Evolutionary conservation across 2,329 filamentous ascomycete species (phyloP), one percentile per base, ranked within the genome.

Genomic region (Plenodomus biglobosus): DNA sequence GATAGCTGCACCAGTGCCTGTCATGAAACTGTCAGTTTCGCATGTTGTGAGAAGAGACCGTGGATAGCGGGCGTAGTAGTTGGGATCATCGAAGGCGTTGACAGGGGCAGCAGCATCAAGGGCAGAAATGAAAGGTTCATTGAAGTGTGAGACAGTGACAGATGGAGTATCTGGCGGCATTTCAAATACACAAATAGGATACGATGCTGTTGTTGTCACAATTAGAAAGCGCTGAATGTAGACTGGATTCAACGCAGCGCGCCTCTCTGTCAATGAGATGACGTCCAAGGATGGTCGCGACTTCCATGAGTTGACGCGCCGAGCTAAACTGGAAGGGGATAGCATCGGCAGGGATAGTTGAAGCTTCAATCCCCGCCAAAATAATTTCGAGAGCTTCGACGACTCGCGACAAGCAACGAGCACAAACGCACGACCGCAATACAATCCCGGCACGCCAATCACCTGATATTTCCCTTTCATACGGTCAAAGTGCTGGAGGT

Each of bases 1-100:
- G 42, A 80, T 71, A 7, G 65, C 58, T 17, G 69, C 70, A 37
- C 77, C 77, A 1, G 75, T 78, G 10, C 76, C 76, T 4, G 75
- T 72, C n/a, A 59, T 55, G 41, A 79, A 66, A 2, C 58, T 61
- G 38, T 69, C 62, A 4, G 74, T 51, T 7, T 61, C 64, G 1
- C 73, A 71, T 1, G 59, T 63, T 7, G 65, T 72, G 21, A 70
- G 55, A 3, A 76, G 57, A 3, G 61, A 64, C 10, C 61, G 56
- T 2, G 73, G 67, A 37, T 69, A 53, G 5, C 57, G 52, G n/a
- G 61, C 56, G 53, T 70, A 76, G 65, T 75, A 75, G 44, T 70
- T 73, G 19, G 73, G 73, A 40, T 69, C 64, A 56, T 72, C 66
- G 22, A 57, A 50, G 15, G 53, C 44, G 42, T 63, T 68, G 20